Evolutionary conservation across 1,284 basidiomycete genomes (phyloP).

Genomic region (Cutaneotrichosporon arboriforme): DNA sequence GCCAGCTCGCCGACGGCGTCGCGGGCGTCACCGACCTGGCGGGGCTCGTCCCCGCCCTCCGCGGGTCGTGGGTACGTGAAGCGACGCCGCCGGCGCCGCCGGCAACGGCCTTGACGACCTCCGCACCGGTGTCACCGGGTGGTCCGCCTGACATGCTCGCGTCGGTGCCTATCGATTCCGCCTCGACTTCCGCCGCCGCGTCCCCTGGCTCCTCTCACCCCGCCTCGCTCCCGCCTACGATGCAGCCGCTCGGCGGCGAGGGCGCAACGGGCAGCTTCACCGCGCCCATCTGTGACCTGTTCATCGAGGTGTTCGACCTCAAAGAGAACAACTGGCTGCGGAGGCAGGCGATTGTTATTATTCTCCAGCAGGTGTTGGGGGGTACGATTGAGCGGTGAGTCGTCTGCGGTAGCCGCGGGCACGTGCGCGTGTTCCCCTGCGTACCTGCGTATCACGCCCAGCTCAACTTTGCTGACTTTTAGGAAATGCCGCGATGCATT

Average conservation of each 20-base stretch:
- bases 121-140: too few species aligned
- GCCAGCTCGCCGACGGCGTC: conserved; percentile 80
- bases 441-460: too few species aligned
- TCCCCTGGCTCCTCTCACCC: too few species aligned
- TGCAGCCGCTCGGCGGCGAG: conserved; percentile 76
- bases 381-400: conserved; percentile 76
- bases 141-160: too few species aligned
- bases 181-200: background rate
- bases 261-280: conserved; percentile 74
- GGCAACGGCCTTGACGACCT: background rate
- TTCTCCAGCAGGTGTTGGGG: conserved; percentile 89
- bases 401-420: too few species aligned
- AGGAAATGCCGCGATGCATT: conserved; percentile 68
- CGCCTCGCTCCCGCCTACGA: conserved; percentile 49
- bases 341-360: conserved; percentile 92
- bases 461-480: background rate
- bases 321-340: conserved; percentile 93
- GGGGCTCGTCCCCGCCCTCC: conserved; percentile 7
- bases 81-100: background rate
- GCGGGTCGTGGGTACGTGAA: background rate
- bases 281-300: conserved; percentile 85
- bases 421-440: too few species aligned
- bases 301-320: conserved; percentile 87
- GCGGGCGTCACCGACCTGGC: conserved; percentile 58
- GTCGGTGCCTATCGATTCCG: too few species aligned